Base-by-base conservation (phyloP, 2,329 filamentous ascomycete species). In the Fusarium algeriense region DNA sequence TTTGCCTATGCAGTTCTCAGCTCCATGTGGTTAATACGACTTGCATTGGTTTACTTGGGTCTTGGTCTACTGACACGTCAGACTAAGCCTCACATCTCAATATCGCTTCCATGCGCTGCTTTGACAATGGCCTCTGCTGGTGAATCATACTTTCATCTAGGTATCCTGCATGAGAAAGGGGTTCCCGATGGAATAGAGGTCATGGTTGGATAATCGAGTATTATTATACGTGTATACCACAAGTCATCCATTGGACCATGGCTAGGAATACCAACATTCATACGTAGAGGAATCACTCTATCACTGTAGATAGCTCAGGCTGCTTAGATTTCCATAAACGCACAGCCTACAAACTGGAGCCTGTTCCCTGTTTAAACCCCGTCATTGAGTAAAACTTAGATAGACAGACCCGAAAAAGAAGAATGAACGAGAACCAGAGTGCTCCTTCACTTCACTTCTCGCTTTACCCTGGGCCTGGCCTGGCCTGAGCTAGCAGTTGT, bases 261-360 rank as follows among this genome's bases (percentile, higher is more conserved):
- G 23, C 23, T 23, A 23, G 60, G 63, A 67, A 67, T 67, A 67
- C 63, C 44, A 67, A 63, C 64, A 67, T 15, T 30, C 43, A 12
- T 13, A n/a, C n/a, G 34, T 35, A 44, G 49, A 52, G 53, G 40
- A 56, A 48, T 56, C 20, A 23, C 20, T 23, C 20, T 23, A 4
- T 35, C 20, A 56, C 20, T 56, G 37, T 53, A 57, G 59, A 57
- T 57, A 64, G 69, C 60, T 57, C 60, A 64, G 49, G 48, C 49
- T 57, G 71, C 60, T 67, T 60, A 63, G 50, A 45, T 58, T 23
- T 55, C 34, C 55, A 71, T 60, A 50, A 53, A 64, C 63, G 69
- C 72, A 74, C 67, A 71, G 71, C 73, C 68, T 64, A 37, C 58
- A 43, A n/a, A 38, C 54, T 69, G 69, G 69, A 62, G 65, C 59